A percentile compares a stretch with the other conserved stretches of the same genome.
These are phyloP conservation scores for Stemphylium vesicarium DNA, from an alignment of 2,329 filamentous ascomycete genomes.

Conservation along the genomic window DNA sequence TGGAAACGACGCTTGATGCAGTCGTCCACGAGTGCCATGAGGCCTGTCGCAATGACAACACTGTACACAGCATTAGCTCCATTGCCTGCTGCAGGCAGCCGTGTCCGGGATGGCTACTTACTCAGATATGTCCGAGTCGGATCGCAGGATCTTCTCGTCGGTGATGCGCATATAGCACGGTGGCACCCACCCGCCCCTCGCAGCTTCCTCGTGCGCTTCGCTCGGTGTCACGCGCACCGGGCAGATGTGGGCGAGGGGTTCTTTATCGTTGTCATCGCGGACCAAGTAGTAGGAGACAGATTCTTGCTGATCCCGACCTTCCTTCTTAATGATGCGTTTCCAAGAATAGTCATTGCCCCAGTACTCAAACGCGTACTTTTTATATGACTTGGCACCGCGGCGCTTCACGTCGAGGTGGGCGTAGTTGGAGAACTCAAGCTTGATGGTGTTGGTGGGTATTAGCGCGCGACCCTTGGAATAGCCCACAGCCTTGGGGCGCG, in stretches of 20 bases:
- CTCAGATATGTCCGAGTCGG: constrained; percentile 84
- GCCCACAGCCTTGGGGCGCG: constrained; percentile 42
- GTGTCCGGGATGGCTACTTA: constrained; percentile 57
- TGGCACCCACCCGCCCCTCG: constrained; percentile 86
- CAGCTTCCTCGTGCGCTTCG: constrained; percentile 73
- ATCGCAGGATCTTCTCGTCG: constrained; percentile 71
- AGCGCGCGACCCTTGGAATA: constrained; percentile 49
- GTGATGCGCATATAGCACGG: constrained; percentile 91
- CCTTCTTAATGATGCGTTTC: constrained; percentile 75
- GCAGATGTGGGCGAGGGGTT: constrained; percentile 79
- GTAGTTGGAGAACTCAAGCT: constrained; percentile 97
- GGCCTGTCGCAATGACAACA: constrained; percentile 86
- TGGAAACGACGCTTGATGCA: constrained; percentile 83
- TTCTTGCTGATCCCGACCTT: constrained; percentile 60
- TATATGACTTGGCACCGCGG: constrained; percentile 68
- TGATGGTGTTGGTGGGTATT: constrained; percentile 75
- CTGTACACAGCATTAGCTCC: constrained; percentile 55
- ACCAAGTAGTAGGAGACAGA: constrained; percentile 81
- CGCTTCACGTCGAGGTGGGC: constrained; percentile 85
- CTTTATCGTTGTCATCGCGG: constrained; percentile 66
- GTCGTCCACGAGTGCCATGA: constrained; percentile 88
- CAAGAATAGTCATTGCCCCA: constrained; percentile 88
- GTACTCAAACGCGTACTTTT: constrained; percentile 90
- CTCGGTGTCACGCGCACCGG: constrained; percentile 76
- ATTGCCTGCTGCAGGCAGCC: constrained; percentile 6